Base-by-base conservation (phyloP, 805 yeast species). In the Myxozyma melibiosi region DNA sequence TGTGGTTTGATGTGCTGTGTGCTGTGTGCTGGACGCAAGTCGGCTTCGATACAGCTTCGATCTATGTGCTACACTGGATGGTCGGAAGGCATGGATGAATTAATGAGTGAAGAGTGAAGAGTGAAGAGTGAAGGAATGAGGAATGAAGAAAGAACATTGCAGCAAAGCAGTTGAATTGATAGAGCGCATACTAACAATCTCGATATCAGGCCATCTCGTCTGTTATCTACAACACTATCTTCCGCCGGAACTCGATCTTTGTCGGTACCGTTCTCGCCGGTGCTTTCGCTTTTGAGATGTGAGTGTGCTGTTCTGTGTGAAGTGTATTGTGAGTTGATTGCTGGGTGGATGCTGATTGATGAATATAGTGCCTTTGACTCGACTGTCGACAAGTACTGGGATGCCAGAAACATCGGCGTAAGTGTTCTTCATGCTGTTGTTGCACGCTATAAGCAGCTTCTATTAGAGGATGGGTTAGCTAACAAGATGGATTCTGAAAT, bases 171-270 rank as follows among this genome's bases (percentile, higher is more conserved):
- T n/a, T 3, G n/a, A 20, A 9, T 39, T 8, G n/a, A 9, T 11
- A n/a, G 16, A 25, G 8, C n/a, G 24, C 22, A 22, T 41, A 30
- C 43, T 47, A 38, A 37, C n/a, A 24, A 27, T 38, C n/a, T 22
- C 8, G 13, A 25, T n/a, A 14, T 5, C 30, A 59, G 63, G 58
- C 61, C 40, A 37, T 59, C 20, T 70, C 70, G 68, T 67, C 82
- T 25, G 68, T 80, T 38, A 68, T 81, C 60, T 81, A 78, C 80
- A 82, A 81, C 77, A 71, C 76, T 35, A 67, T 84, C 54, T 83
- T 85, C 79, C 85, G 85, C 80, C 88, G 95, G 83, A 89, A 89
- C 81, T 81, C 96, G 45, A 76, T 84, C 61, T 86, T 78, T 74
- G 92, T 89, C 65, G 86, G 88, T 61, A 79, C 91, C 62, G 76